phyloP scores from a whole-genome alignment of 2,329 filamentous ascomycete species.

The Juglanconis oblonga region DNA sequence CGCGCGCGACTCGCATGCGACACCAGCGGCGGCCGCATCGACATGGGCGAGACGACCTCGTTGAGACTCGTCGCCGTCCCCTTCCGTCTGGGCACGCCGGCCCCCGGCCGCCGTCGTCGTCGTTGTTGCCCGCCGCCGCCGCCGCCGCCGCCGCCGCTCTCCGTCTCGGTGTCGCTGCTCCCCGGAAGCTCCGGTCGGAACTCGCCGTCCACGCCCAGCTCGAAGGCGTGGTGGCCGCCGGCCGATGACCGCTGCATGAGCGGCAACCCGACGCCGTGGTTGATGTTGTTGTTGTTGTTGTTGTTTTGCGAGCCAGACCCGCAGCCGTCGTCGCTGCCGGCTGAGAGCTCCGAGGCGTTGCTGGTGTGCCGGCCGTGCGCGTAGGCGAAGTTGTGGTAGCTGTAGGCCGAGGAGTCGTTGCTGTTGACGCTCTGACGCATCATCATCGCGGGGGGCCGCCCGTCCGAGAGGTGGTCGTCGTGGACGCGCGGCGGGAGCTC shows the following conservation, averaged over 20 bases:
- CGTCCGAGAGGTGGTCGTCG: constrained; percentile 21
- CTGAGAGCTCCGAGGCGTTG: constrained; percentile 40
- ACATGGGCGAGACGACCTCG: background rate
- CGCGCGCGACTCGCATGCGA: constrained; percentile 1
- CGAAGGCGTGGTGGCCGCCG: constrained; percentile 27
- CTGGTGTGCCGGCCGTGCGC: constrained; percentile 40
- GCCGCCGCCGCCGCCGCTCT: constrained; percentile 7
- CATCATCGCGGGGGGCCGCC: constrained; percentile 16
- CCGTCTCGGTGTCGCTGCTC: constrained; percentile 24
- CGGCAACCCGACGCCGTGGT: constrained; percentile 19
- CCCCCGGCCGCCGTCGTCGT: constrained; percentile 1
- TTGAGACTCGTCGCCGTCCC: background rate
- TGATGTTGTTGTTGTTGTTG: too few species aligned
- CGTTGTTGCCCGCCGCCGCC: constrained; percentile 20
- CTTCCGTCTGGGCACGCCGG: too few species aligned
- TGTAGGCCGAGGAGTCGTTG: constrained; percentile 35
- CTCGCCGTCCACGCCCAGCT: constrained; percentile 34
- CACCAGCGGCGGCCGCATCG: constrained; percentile 1
- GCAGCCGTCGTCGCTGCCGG: constrained; percentile 31
- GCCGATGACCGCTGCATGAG: too few species aligned
- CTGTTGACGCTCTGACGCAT: constrained; percentile 27
- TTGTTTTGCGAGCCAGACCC: too few species aligned
- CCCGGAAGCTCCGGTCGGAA: constrained; percentile 37
- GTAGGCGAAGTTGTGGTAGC: constrained; percentile 20
- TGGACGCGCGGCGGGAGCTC: constrained; percentile 17